A percentile compares a stretch with the other conserved stretches of the same genome.
phyloP scores from a whole-genome alignment of 176 grass and related monocot species.

The Panicum miliaceum region DNA sequence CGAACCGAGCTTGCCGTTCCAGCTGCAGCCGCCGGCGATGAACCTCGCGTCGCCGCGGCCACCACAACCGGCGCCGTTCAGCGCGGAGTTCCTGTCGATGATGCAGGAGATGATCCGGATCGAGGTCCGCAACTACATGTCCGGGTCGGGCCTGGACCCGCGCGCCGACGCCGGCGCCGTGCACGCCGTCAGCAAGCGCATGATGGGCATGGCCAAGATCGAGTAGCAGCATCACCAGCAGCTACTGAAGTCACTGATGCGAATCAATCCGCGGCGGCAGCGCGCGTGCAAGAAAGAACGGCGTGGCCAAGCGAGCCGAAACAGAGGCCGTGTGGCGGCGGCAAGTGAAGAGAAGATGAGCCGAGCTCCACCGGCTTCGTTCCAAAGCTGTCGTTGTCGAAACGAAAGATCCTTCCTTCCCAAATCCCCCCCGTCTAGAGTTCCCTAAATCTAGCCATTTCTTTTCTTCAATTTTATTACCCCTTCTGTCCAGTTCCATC shows the following conservation, averaged over 20 bases:
- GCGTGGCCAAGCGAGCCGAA: neutral
- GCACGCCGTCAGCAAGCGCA: conserved; percentile 50
- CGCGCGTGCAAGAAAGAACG: neutral
- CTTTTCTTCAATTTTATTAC: neutral
- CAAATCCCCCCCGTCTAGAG: neutral
- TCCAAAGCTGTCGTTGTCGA: neutral
- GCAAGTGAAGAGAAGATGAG: conserved; percentile 30
- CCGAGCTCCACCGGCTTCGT: neutral
- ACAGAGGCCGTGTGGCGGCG: neutral
- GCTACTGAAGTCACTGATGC: neutral
- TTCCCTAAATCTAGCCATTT: conserved; percentile 4
- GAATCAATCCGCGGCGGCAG: neutral
- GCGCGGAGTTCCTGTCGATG: conserved; percentile 61
- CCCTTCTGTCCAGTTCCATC: neutral
- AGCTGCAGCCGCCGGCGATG: neutral
- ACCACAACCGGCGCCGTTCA: conserved; percentile 34
- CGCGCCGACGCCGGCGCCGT: conserved; percentile 35
- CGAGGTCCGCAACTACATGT: conserved; percentile 91
- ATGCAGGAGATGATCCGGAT: conserved; percentile 95
- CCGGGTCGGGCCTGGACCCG: conserved; percentile 45
- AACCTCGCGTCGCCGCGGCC: conserved; percentile 13
- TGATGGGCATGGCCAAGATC: conserved; percentile 84
- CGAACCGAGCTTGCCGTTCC: conserved; percentile 7
- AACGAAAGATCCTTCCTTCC: neutral
- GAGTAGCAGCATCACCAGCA: conserved; percentile 38